Evolutionary conservation across 176 grass and related monocot genomes (phyloP), one percentile per base, ranked within the genome.

Genomic region (Oryza glumipatula): DNA sequence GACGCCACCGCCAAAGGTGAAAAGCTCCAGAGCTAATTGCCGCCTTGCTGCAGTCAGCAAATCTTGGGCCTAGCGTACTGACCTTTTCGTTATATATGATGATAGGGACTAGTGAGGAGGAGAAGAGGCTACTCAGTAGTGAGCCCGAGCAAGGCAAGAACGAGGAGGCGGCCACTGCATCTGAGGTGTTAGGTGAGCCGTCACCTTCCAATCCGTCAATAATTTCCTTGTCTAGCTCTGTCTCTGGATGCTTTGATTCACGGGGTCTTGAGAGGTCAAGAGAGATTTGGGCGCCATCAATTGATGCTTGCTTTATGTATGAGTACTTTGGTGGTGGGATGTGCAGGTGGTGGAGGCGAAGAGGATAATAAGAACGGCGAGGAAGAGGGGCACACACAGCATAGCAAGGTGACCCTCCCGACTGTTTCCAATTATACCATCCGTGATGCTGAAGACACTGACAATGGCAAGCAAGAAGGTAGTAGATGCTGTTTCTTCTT

Each of bases 371-470:
- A 44, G 41, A 80, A 82, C 80, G 49, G 47, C 21, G 22, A 67
- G 49, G 73, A 85, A 47, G 78, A 65, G 21, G 84, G 86, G 61
- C 84, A 92, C 52, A 75, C 83, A 22, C 75, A 75, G 39, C 85
- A 90, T 78, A 86, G 82, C 89, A 93, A 88, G 75, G 61, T 97
- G 23, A 92, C 90, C 38, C 83, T 97, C 17, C 94, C 90, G 47
- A 97, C 94, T 48, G 88, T 97, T 56, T 94, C 95, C 4, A 97
- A 94, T 69, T 94, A 97, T 22, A 97, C 95, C 19, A 91, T 97
- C 68, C 87, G 72, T 76, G 95, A 97, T 21, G 61, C 85, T n/a
- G 84, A 88, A n/a, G 88, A 86, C 41, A 28, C 38, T 3, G 83
- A 84, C 22, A 78, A 74, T 69, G 80, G 43, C 14, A 89, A 82